Base-by-base conservation (phyloP, 2,329 filamentous ascomycete genomes). In the Aschersonia sp. region DNA sequence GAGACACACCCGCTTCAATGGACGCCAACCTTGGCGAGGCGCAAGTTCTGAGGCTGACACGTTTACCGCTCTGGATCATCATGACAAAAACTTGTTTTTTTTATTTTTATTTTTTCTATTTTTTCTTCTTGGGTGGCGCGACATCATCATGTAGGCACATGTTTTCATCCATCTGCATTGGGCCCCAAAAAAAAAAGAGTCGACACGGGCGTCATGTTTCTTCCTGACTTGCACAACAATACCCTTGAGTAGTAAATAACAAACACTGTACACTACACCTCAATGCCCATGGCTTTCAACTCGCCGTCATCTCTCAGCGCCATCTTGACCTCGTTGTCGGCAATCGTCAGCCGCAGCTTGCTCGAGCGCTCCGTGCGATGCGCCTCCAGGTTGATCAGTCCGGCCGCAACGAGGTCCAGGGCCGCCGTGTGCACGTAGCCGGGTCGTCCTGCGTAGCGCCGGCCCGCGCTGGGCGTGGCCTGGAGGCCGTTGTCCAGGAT, bases 1-100 rank as follows among this genome's bases (percentile, higher is more conserved):
- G 87, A 97, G 63, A 85, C 85, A 2, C 88, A 97, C 66, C 92
- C 92, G 2, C 65, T 98, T 42, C 83, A 94, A 43, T 98, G 92
- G 92, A 87, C 85, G 59, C 89, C 89, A 29, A 86, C 79, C 1
- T 64, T 94, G 48, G 81, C 81, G 12, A 74, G 84, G 58, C 78
- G 85, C 62, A 92, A 89, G 64, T 92, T 76, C 60, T 87, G 72
- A 46, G 9, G 35, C 35, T 4, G 35, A 9, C 4, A 37, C 8
- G 35, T 37, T 9, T 12, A 37, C 8, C 4, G 35, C 22, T 22
- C 22, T 3, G 22, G 22, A 22, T 22, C 22, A 22, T 22, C 2
- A 22, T 22, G 22, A 37, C 35, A 12, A 37, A 37, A 4, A 37
- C 4, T 37, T 22, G 22, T 22, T 22, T 22, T 22, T 3, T 22